Conservation (phyloP, 768 basidiomycete genomes). For the Auricularia heimuer region DNA sequence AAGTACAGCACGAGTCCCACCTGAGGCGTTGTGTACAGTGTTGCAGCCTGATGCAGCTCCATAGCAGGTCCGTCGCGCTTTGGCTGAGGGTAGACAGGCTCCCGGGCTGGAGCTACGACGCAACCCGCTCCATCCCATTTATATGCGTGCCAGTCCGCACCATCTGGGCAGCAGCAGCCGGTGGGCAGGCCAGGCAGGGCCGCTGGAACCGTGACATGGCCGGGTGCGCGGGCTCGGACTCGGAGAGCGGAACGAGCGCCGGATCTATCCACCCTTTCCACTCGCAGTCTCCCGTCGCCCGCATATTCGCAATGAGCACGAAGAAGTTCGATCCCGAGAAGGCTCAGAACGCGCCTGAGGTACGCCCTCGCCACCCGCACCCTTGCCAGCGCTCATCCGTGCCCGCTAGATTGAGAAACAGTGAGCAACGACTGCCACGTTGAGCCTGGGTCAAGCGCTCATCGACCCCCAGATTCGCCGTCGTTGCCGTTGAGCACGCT, state of each 20-base stretch:
- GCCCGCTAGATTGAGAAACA: constrained; percentile 84
- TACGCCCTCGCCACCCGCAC: constrained; percentile 23
- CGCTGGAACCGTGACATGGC: not conserved
- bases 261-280: not conserved
- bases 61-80: too few species aligned
- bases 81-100: too few species aligned
- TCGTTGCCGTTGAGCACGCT: constrained; percentile 93
- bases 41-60: too few species aligned
- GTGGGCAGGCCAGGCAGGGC: too few species aligned
- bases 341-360: constrained; percentile 88
- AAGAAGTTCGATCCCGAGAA: constrained; percentile 71
- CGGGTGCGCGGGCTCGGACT: not conserved
- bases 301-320: constrained; percentile 4
- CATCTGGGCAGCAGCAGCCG: too few species aligned
- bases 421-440: constrained; percentile 35
- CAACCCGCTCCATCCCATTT: too few species aligned
- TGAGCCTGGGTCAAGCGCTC: not conserved
- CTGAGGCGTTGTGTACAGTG: too few species aligned
- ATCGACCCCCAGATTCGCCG: constrained; percentile 55
- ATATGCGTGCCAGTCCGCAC: too few species aligned
- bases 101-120: too few species aligned
- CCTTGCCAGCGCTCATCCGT: not conserved
- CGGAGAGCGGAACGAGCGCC: not conserved
- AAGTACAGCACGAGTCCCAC: too few species aligned
- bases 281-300: constrained; percentile 1